phyloP scores from a whole-genome alignment of 2,329 filamentous ascomycete species.

The Elsinoe fawcettii region DNA sequence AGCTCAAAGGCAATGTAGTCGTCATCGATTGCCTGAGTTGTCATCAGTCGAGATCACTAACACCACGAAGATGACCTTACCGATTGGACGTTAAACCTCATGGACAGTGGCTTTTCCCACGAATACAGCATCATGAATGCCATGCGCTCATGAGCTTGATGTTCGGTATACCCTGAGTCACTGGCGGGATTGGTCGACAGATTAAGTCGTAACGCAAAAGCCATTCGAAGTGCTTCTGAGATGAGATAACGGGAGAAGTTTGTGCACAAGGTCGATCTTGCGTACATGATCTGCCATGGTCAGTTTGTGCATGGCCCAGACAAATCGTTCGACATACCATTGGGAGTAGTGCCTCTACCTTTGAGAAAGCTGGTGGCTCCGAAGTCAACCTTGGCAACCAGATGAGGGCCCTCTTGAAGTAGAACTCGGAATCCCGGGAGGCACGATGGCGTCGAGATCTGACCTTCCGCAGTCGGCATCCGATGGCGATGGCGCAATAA shows the following conservation, averaged over 20 bases:
- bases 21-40: constrained; percentile 2
- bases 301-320: not conserved
- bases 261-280: not conserved
- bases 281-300: not conserved
- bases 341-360: not conserved
- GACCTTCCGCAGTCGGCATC: not conserved
- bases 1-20: constrained; percentile 4
- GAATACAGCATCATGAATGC: constrained; percentile 6
- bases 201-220: constrained; percentile 1
- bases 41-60: not conserved
- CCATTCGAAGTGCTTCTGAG: not conserved
- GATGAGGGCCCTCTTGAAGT: not conserved
- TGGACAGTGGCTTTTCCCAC: constrained; percentile 2
- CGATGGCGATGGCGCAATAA: constrained; percentile 1
- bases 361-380: not conserved
- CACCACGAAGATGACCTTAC: not conserved
- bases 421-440: not conserved
- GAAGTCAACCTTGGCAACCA: not conserved
- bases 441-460: not conserved
- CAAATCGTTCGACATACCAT: not conserved
- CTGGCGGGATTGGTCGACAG: not conserved
- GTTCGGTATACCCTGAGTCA: not conserved
- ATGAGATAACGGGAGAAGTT: constrained; percentile 5
- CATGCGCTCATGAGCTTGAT: not conserved
- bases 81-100: constrained; percentile 6